Base-by-base conservation (phyloP, 345 rosid species). In the Gossypium anomalum region DNA sequence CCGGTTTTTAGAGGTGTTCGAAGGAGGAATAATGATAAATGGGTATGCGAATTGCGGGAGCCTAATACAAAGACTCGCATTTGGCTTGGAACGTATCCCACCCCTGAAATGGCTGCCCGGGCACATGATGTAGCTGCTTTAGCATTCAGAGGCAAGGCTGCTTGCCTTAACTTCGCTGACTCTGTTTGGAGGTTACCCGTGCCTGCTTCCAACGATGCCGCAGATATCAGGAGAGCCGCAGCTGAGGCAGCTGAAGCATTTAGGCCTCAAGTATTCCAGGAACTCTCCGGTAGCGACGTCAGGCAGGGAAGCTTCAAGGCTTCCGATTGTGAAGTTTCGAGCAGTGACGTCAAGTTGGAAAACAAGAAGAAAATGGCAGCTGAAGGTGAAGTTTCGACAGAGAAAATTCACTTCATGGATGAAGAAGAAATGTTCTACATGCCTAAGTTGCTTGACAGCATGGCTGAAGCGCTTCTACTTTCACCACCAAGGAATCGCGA, bases 51-150 rank as follows among this genome's bases (percentile, higher is more conserved):
- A 52, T 43, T 91, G 43, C 81, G 97, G 1, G 89, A 87, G 25
- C 97, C 93, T 0, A 85, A 53, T 34, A 82, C 83, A 59, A 84
- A 87, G 60, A 74, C 89, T 0, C 87, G 97, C 2, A 84, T 91
- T 19, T 91, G 97, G 97, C 88, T 91, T 0, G 97, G 97, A 0
- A 91, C 97, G 2, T 91, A 89, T 60, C 90, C 93, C 0, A 87
- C 89, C 0, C 84, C 97, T 0, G 93, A 91, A 58, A 89, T 89
- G 97, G 97, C 97, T 0, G 97, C 93, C 0, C 78, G 91, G 59
- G 97, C 97, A 0, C 97, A 91, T 55, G 97, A 91, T 75, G 93
- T 91, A 0, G 97, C 97, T 0, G 97, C 87, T 7, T 70, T 91
- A 56, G 86, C 92, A 0, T 76, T 91, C 12, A 85, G 89, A 66